These are phyloP conservation scores for Pseudozyma hubeiensis DNA, from an alignment of 1,284 basidiomycete genomes.

Conservation along the genomic window DNA sequence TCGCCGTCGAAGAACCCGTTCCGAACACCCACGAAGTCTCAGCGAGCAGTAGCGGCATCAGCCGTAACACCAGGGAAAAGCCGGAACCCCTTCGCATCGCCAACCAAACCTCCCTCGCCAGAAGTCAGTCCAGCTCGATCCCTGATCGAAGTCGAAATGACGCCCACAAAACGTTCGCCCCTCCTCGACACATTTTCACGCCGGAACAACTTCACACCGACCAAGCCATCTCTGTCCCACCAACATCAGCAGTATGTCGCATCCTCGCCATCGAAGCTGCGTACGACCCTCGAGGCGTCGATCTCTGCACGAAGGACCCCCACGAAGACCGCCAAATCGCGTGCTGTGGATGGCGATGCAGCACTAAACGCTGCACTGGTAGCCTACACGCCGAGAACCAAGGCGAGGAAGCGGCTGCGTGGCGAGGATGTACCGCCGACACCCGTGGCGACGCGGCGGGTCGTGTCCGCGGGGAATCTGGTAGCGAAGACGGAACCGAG, in stretches of 20 bases:
- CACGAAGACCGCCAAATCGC: not conserved
- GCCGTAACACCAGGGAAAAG: conserved; percentile 4
- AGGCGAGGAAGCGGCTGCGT: conserved; percentile 59
- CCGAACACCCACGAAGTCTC: conserved; percentile 25
- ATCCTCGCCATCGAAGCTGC: conserved; percentile 32
- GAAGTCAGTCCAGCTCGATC: conserved; percentile 33
- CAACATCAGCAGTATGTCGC: conserved; percentile 20
- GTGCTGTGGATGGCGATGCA: conserved; percentile 11
- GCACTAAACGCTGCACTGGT: conserved; percentile 22
- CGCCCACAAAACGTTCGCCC: conserved; percentile 32
- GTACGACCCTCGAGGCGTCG: conserved; percentile 14
- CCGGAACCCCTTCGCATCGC: conserved; percentile 36
- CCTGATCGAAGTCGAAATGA: conserved; percentile 44
- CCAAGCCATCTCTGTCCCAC: conserved; percentile 10
- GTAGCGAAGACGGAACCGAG: conserved; percentile 16
- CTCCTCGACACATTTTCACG: conserved; percentile 8
- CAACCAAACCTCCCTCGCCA: conserved; percentile 6
- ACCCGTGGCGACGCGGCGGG: conserved; percentile 13
- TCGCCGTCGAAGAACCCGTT: conserved; percentile 25
- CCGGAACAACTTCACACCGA: conserved; percentile 10
- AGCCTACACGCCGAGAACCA: conserved; percentile 58
- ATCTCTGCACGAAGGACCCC: conserved; percentile 17
- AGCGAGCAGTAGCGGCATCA: not conserved
- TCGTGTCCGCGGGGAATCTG: not conserved
- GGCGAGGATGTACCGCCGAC: conserved; percentile 60